Percentiles rank a stretch among this genome's conserved stretches.
Evolutionary conservation across 2,329 filamentous ascomycete genomes (phyloP).

Genomic region (Amauroascus niger): DNA sequence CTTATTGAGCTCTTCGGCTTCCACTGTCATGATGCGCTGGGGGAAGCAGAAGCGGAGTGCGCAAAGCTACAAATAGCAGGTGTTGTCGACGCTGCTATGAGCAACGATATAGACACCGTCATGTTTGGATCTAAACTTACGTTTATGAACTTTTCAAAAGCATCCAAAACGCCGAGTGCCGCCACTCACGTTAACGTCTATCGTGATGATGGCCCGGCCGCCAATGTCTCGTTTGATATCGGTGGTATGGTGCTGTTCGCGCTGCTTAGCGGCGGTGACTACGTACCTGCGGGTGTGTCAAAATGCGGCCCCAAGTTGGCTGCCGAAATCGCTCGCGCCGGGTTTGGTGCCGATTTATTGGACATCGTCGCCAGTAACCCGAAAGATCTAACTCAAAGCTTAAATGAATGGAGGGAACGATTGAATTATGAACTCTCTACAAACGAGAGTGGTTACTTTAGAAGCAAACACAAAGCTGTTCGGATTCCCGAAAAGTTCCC

Average conservation of each 20-base stretch:
- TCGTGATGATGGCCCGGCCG: conserved; percentile 44
- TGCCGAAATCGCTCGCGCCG: conserved; percentile 78
- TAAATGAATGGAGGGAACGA: conserved; percentile 61
- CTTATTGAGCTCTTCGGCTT: conserved; percentile 80
- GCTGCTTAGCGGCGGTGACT: conserved; percentile 91
- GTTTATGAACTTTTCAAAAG: conserved; percentile 72
- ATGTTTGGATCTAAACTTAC: conserved; percentile 87
- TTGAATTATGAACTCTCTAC: conserved; percentile 67
- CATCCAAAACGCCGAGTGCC: conserved; percentile 50
- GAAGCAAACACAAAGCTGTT: conserved; percentile 62
- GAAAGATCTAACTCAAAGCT: conserved; percentile 22
- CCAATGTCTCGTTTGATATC: conserved; percentile 50
- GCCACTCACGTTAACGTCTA: conserved; percentile 85
- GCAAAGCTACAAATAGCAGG: conserved; percentile 72
- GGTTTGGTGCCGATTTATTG: conserved; percentile 67
- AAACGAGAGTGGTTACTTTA: conserved; percentile 76
- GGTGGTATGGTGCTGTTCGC: conserved; percentile 91
- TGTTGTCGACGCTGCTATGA: conserved; percentile 84
- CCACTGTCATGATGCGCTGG: conserved; percentile 72
- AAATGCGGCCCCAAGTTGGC: conserved; percentile 82
- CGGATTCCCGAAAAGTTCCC: conserved; percentile 74
- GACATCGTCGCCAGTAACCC: conserved; percentile 45
- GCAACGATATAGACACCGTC: conserved; percentile 91
- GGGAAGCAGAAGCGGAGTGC: conserved; percentile 94
- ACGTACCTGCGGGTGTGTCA: conserved; percentile 75